These are phyloP conservation scores for Saturnispora diversa DNA, from an alignment of 805 yeast genomes.

Conservation along the genomic window DNA sequence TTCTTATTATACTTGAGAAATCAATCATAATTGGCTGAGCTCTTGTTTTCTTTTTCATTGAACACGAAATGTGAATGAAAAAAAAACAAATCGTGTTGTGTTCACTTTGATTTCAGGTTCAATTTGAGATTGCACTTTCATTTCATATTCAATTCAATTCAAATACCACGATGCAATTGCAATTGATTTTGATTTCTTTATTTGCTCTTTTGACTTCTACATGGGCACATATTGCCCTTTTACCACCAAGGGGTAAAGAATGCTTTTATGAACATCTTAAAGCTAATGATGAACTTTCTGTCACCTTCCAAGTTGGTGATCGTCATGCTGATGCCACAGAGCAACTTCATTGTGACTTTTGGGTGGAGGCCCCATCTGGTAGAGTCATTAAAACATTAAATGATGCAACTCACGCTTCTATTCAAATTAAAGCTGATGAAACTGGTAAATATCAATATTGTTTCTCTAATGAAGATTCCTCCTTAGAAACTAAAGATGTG, in stretches of 20 bases:
- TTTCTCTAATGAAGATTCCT: constrained; percentile 78
- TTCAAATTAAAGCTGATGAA: constrained; percentile 52
- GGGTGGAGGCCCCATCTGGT: constrained; percentile 36
- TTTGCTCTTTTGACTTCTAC: constrained; percentile 12
- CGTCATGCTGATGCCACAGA: constrained; percentile 65
- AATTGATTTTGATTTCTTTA: neutral
- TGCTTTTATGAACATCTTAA: constrained; percentile 84
- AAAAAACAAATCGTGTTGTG: neutral
- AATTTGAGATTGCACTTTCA: neutral
- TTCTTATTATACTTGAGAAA: no score
- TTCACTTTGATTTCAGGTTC: no score
- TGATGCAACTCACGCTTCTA: constrained; percentile 75
- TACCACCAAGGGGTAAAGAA: constrained; percentile 76
- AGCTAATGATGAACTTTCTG: constrained; percentile 76
- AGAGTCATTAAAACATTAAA: constrained; percentile 42
- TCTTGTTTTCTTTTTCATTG: no score
- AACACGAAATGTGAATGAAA: neutral
- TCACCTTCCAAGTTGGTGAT: constrained; percentile 89
- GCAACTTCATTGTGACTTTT: constrained; percentile 62
- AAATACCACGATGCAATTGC: neutral
- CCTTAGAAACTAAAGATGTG: constrained; percentile 74
- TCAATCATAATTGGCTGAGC: no score
- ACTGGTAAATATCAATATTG: constrained; percentile 80
- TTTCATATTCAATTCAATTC: neutral
- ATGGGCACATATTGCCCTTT: constrained; percentile 68